Conservation (phyloP, 129 eudicot genomes). For the Chrysanthemum makinoi region DNA sequence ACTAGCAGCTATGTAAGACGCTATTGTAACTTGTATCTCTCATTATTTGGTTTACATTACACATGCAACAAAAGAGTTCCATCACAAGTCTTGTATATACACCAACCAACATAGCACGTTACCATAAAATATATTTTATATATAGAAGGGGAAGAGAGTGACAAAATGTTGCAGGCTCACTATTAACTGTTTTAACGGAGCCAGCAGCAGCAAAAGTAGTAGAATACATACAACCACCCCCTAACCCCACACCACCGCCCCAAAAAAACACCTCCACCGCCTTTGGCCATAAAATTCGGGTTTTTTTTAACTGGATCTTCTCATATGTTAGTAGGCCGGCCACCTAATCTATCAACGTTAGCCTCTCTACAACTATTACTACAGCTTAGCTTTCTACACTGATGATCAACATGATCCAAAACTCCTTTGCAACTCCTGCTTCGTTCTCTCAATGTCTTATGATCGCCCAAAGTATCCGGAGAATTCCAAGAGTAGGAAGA, state of each 20-base stretch:
- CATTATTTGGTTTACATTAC: not conserved
- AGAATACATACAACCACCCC: slow-evolving; percentile 50
- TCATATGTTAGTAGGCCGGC: slow-evolving; percentile 32
- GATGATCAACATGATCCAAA: slow-evolving; percentile 20
- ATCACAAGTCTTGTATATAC: not conserved
- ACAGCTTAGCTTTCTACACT: slow-evolving; percentile 34
- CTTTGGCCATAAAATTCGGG: not conserved
- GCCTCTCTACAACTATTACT: slow-evolving; percentile 52
- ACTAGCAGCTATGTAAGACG: too few species aligned
- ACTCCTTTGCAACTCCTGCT: too few species aligned
- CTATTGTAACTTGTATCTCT: not conserved
- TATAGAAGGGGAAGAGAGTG: slow-evolving; percentile 52
- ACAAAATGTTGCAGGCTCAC: slow-evolving; percentile 51
- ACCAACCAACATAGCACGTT: slow-evolving; percentile 22
- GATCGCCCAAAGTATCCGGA: too few species aligned
- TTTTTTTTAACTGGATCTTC: not conserved
- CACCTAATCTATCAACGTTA: slow-evolving; percentile 56
- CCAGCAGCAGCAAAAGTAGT: slow-evolving; percentile 30
- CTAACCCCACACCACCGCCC: slow-evolving; percentile 28
- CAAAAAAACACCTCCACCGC: slow-evolving; percentile 18
- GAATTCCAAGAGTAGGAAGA: slow-evolving; percentile 41
- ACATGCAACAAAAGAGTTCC: not conserved
- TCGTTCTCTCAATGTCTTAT: too few species aligned
- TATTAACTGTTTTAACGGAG: slow-evolving; percentile 27
- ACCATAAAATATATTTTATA: slow-evolving; percentile 17